A percentile compares a stretch with the other conserved stretches of the same genome.
phyloP scores from a whole-genome alignment of 306 rosid genomes.

The Cyclanthera cordifolia region DNA sequence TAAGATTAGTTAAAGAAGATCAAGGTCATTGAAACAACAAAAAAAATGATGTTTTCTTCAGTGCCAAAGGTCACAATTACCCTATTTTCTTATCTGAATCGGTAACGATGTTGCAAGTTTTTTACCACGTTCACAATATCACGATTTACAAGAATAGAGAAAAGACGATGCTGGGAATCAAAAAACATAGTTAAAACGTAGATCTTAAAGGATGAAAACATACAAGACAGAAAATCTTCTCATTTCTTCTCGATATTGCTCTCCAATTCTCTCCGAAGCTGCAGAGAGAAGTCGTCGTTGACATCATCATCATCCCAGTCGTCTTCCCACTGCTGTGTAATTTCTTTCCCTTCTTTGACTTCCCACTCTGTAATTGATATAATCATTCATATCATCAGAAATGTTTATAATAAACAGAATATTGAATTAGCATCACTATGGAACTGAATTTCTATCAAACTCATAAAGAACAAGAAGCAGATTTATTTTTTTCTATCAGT shows the following conservation, averaged over 20 bases:
- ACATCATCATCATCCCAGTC: conserved; percentile 97
- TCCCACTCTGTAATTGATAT: conserved; percentile 50
- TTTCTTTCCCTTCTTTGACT: conserved; percentile 61
- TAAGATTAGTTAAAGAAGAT: background rate
- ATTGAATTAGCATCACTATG: background rate
- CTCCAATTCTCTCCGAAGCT: conserved; percentile 74
- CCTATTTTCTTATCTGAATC: background rate
- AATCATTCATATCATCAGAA: background rate
- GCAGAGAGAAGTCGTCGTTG: conserved; percentile 84
- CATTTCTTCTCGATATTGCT: conserved; percentile 42
- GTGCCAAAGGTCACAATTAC: background rate
- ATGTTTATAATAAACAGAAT: background rate
- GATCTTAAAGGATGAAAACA: background rate
- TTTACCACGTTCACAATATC: background rate
- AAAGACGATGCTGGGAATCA: background rate
- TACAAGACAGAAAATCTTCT: background rate
- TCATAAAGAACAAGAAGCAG: background rate
- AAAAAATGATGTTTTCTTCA: background rate
- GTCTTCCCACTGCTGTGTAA: conserved; percentile 88
- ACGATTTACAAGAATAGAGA: background rate
- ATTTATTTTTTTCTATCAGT: background rate
- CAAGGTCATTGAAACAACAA: background rate
- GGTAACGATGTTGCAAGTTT: background rate
- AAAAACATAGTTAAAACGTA: background rate
- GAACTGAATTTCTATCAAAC: background rate